Evolutionary conservation across 176 grass and related monocot genomes (phyloP), one percentile per base, ranked within the genome.

Genomic region (Oryza rufipogon): DNA sequence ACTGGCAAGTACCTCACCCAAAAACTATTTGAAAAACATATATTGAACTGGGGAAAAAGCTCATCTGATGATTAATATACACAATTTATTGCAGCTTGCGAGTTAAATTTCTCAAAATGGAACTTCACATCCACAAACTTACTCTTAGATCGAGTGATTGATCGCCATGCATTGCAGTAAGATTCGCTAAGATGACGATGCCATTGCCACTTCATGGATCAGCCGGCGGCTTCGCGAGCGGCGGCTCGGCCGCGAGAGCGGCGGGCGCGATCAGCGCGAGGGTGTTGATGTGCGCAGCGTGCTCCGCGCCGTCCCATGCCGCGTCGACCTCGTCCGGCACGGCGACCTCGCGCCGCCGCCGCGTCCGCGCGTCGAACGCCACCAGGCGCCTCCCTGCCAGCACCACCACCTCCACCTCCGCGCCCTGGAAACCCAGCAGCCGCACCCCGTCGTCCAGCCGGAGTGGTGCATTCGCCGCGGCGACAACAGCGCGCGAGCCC

Each of bases 211-310:
- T 17, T 34, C 78, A 33, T 7, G 44, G 44, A 20, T 72, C 80
- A 6, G 74, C 80, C 12, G 63, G 80, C 49, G 20, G 26, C 58
- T 88, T 46, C 42, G n/a, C 28, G 44, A 73, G 9, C 17, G 16
- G 23, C 80, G 64, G 79, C 20, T 83, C 73, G 7, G 19, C 1
- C 1, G 41, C 4, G 79, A 90, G 70, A 63, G 65, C 17, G 16
- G 46, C 12, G n/a, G 77, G 61, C 61, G 81, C 83, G 7, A 94
- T 32, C 2, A 80, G 36, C 34, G 89, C 86, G 7, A 94, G 92
- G 28, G 92, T 91, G 86, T 91, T 94, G 83, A 82, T 90, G 86
- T 94, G 86, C 30, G 63, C 76, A 22, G 75, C 76, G 76, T 70
- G 89, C 64, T 80, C 86, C 7, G 17, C 36, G 58, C 15, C 84